phyloP scores from a whole-genome alignment of 768 basidiomycete species.

The Auriscalpium orientale region DNA sequence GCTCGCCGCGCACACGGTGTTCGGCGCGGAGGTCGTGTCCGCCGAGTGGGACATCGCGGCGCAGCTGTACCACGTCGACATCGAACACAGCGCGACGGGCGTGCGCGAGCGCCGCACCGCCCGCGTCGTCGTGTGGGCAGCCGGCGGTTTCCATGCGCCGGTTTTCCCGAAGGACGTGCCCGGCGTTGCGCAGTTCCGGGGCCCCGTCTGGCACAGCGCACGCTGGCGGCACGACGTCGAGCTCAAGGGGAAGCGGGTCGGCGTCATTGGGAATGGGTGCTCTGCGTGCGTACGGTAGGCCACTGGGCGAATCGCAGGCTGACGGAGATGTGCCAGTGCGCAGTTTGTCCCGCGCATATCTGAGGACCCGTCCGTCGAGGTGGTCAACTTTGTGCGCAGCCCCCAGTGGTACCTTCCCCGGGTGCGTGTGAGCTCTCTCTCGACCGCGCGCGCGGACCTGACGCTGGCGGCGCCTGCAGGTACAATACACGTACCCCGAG shows the following conservation, averaged over 20 bases:
- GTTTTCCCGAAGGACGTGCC: constrained; percentile 19
- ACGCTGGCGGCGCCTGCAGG: constrained; percentile 18
- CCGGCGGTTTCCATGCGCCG: constrained; percentile 19
- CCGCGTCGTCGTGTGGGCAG: constrained; percentile 24
- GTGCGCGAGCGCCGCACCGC: constrained; percentile 10
- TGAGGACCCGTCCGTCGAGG: constrained; percentile 37
- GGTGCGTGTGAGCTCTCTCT: constrained; percentile 26
- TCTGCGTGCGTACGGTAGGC: constrained; percentile 32
- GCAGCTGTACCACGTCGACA: constrained; percentile 20
- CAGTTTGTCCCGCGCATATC: constrained; percentile 54
- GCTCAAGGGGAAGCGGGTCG: constrained; percentile 45
- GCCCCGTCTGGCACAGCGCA: constrained; percentile 47
- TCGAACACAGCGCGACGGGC: constrained; percentile 12
- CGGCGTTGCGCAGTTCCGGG: constrained; percentile 32
- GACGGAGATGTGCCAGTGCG: constrained; percentile 31
- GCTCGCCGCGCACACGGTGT: constrained; percentile 17
- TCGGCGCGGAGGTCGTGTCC: constrained; percentile 21
- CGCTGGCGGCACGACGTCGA: constrained; percentile 47
- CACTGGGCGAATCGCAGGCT: neutral
- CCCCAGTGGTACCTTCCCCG: constrained; percentile 51
- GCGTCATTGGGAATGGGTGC: constrained; percentile 58
- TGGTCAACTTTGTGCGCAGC: constrained; percentile 50
- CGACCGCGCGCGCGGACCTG: no score
- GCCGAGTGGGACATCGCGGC: constrained; percentile 22
- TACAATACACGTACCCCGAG: constrained; percentile 33